Conservation (phyloP, 1,139 yeast species). For the Pichia cactophila region DNA sequence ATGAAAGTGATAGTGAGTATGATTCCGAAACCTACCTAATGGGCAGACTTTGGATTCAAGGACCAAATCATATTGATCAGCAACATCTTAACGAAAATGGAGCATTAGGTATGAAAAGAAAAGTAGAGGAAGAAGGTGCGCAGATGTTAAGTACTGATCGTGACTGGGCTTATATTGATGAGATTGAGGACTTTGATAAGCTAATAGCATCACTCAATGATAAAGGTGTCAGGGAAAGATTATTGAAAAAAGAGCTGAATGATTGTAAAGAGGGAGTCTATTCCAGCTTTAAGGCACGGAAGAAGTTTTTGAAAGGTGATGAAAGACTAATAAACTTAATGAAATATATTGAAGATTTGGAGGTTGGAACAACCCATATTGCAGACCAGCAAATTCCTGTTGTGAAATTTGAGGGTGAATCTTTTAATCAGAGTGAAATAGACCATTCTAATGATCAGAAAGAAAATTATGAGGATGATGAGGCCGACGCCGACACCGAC, state of each 20-base stretch:
- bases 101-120: constrained; percentile 39
- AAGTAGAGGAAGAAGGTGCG: constrained; percentile 60
- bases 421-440: constrained; percentile 22
- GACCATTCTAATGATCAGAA: constrained; percentile 23
- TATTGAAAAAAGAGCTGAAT: constrained; percentile 54
- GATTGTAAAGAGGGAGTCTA: constrained; percentile 47
- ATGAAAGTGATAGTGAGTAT: constrained; percentile 27
- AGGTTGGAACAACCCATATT: constrained; percentile 29
- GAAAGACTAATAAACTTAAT: constrained; percentile 36
- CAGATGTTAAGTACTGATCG: constrained; percentile 43
- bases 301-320: constrained; percentile 41
- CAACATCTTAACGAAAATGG: constrained; percentile 15
- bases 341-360: constrained; percentile 26
- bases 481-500: constrained; percentile 3
- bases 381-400: background rate
- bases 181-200: constrained; percentile 47
- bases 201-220: constrained; percentile 63
- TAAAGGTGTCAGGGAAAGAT: constrained; percentile 70
- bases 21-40: constrained; percentile 57
- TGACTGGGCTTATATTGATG: constrained; percentile 67
- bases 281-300: constrained; percentile 54
- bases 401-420: background rate
- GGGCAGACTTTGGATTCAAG: constrained; percentile 93
- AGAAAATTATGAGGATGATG: constrained; percentile 7
- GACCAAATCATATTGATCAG: constrained; percentile 68